phyloP scores from a whole-genome alignment of 106 monocot species.

The Amphibolis antarctica region DNA sequence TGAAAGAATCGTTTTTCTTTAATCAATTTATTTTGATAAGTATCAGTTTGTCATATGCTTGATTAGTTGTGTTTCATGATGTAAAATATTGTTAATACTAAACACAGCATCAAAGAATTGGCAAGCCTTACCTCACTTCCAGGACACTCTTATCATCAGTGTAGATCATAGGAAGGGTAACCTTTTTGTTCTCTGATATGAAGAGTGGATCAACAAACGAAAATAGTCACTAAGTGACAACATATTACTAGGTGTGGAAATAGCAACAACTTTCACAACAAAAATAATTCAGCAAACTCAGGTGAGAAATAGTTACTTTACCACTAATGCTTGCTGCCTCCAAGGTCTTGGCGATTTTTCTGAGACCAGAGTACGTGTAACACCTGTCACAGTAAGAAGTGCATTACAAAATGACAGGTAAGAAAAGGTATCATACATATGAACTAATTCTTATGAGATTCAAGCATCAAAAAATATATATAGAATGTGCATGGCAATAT shows the following conservation, averaged over 20 bases:
- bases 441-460: background rate
- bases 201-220: background rate
- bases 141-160: background rate
- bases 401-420: background rate
- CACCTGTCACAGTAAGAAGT: background rate
- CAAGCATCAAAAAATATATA: too few relatives aligned
- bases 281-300: background rate
- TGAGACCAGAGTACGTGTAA: background rate
- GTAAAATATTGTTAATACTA: too few relatives aligned
- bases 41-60: too few relatives aligned
- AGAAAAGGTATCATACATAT: background rate
- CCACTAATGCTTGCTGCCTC: background rate
- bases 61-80: too few relatives aligned
- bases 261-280: background rate
- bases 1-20: too few relatives aligned
- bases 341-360: background rate
- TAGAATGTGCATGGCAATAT: too few relatives aligned
- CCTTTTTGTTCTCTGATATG: background rate
- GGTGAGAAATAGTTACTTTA: background rate
- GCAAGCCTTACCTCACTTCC: background rate
- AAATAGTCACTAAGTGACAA: background rate
- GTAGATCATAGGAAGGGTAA: background rate
- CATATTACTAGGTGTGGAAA: background rate
- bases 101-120: background rate
- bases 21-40: too few relatives aligned